Conservation (phyloP, 163 green algal species). For the Scenedesmus sp. region DNA sequence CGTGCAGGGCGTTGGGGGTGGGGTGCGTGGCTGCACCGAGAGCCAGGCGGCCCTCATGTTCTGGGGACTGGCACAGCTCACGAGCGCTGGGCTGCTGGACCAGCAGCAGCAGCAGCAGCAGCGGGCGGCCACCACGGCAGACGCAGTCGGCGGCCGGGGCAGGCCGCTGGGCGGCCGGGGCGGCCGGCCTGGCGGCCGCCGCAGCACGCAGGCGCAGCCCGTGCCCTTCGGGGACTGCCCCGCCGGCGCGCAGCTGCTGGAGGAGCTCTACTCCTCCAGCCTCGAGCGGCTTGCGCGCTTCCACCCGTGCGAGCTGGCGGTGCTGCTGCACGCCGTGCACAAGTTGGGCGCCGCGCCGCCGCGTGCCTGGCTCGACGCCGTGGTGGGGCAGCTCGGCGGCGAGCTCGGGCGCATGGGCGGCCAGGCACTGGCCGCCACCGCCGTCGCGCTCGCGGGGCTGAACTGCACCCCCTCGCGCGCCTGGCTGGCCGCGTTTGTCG, state of each 20-base stretch:
- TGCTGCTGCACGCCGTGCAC: constrained; percentile 28
- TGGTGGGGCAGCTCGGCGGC: not conserved
- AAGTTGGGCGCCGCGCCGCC: not conserved
- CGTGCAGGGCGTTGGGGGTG: not conserved
- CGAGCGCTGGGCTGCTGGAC: not conserved
- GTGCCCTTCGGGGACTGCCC: not conserved
- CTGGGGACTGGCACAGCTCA: constrained; percentile 19
- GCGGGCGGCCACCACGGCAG: not conserved
- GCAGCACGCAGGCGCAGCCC: too few relatives aligned
- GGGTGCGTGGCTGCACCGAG: not conserved
- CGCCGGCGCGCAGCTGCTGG: constrained; percentile 6
- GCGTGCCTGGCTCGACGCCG: not conserved
- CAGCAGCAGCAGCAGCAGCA: constrained; percentile 5
- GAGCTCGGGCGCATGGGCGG: not conserved
- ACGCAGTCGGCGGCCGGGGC: not conserved
- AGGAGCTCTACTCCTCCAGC: not conserved
- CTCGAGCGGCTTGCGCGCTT: not conserved
- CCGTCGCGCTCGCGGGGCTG: not conserved
- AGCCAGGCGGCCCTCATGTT: constrained; percentile 11
- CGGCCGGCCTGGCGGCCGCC: not conserved
- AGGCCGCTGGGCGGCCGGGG: not conserved
- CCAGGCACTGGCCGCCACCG: constrained; percentile 27
- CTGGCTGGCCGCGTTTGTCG: constrained; percentile 3
- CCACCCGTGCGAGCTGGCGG: not conserved
- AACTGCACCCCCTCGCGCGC: not conserved